Conservation (phyloP, 1,284 basidiomycete genomes). For the Cryptococcus wingfieldii region DNA sequence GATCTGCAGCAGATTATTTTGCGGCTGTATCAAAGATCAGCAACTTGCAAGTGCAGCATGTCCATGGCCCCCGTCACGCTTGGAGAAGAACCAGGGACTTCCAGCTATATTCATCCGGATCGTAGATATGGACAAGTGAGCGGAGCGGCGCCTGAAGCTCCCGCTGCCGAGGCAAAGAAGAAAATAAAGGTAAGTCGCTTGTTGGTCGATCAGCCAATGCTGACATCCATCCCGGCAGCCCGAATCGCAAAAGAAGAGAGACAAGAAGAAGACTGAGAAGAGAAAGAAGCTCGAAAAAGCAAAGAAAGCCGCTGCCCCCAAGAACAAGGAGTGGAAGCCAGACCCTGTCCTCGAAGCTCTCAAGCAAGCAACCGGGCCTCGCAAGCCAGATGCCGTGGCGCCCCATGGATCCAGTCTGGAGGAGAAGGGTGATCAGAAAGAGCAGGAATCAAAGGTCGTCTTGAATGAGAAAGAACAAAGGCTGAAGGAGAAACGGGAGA, state of each 20-base stretch:
- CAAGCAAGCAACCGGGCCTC: constrained; percentile 1
- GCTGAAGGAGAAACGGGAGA: constrained; percentile 21
- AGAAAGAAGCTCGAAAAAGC: constrained; percentile 56
- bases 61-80: too few species aligned
- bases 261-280: constrained; percentile 62
- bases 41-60: too few species aligned
- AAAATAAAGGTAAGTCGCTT: constrained; percentile 3
- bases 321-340: constrained; percentile 27
- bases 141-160: background rate
- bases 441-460: constrained; percentile 16
- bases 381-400: background rate
- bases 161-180: constrained; percentile 7
- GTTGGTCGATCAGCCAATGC: background rate
- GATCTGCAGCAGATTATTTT: too few species aligned
- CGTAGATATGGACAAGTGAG: too few species aligned
- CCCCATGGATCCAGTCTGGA: background rate
- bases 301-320: constrained; percentile 43
- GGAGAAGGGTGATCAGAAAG: background rate
- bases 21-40: too few species aligned
- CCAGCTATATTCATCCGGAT: too few species aligned
- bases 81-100: too few species aligned
- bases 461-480: constrained; percentile 18
- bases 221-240: constrained; percentile 45
- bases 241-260: constrained; percentile 61
- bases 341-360: constrained; percentile 17